Base-by-base conservation (phyloP, 805 yeast genomes). In the Saccharomycopsis sp. region DNA sequence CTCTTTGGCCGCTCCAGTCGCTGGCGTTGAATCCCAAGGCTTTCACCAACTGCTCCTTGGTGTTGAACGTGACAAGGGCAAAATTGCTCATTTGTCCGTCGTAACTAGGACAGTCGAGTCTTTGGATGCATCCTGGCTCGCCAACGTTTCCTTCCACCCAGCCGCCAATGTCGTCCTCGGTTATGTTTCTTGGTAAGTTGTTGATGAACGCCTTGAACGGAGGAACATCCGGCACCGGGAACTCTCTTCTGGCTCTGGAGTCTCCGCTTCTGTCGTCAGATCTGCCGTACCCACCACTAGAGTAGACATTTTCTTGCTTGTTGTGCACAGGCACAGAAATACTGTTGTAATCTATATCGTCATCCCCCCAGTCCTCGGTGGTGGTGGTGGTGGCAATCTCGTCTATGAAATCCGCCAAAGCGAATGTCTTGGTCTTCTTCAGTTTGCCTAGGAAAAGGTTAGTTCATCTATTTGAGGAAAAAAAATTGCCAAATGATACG, bases 161-260 rank as follows among this genome's bases (percentile, higher is more conserved):
- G 19, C 70, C 72, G 39, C 60, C 64, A 44, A 82, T 67, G 39
- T 68, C 73, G 27, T 68, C 75, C 60, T 89, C 96, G 35, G 67
- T 61, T 34, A 75, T 72, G 44, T 82, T 88, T 78, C 83, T 81
- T 46, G 95, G 85, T 56, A 92, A 73, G 64, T 88, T 87, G 57
- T 75, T 75, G 51, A 89, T 70, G 59, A 85, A 76, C n/a, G 95
- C 96, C 54, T 83, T 80, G 70, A 63, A 92, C 41, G 99, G 99
- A 15, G 96, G 87, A 39, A 65, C 71, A 53, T 86, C 89, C 34
- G 99, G 99, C 46, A 92, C 70, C 32, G 95, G 95, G 52, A 65
- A 81, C 57, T 80, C 88, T 27, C 66, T 69, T 62, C 84, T 73
- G 50, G 65, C 64, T 50, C 65, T 53, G 39, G 61, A 58, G 37